phyloP scores from a whole-genome alignment of 2,329 filamentous ascomycete species.

The Scytalidium lignicola region DNA sequence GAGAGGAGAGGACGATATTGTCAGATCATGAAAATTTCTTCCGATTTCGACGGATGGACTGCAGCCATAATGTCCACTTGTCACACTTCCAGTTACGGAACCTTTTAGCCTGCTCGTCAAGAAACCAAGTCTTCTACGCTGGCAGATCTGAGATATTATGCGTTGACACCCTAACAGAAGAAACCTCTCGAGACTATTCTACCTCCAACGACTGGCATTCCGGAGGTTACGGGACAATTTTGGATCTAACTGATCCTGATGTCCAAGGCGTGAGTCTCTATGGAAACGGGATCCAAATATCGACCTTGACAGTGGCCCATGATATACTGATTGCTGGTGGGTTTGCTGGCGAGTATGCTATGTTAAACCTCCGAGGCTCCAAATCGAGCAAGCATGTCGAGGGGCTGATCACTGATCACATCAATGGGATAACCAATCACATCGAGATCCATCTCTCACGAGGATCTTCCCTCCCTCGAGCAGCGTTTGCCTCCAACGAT shows the following conservation, averaged over 20 bases:
- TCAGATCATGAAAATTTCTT: constrained; percentile 40
- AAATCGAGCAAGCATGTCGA: constrained; percentile 26
- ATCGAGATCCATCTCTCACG: constrained; percentile 52
- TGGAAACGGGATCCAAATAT: constrained; percentile 22
- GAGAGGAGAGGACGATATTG: constrained; percentile 12
- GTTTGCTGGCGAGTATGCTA: constrained; percentile 33
- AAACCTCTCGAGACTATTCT: not conserved
- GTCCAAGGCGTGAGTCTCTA: constrained; percentile 18
- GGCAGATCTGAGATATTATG: constrained; percentile 43
- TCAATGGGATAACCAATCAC: constrained; percentile 61
- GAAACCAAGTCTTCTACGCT: constrained; percentile 53
- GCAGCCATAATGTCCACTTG: constrained; percentile 47
- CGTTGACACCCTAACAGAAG: constrained; percentile 40
- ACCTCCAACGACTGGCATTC: not conserved
- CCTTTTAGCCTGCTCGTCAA: constrained; percentile 51
- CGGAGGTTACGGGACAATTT: constrained; percentile 6
- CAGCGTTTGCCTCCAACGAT: constrained; percentile 61
- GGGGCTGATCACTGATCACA: constrained; percentile 40
- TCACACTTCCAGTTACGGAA: constrained; percentile 65
- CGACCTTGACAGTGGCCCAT: constrained; percentile 27
- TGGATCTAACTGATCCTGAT: constrained; percentile 23
- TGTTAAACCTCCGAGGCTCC: constrained; percentile 27
- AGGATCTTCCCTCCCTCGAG: constrained; percentile 45
- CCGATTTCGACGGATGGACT: constrained; percentile 51
- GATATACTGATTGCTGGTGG: constrained; percentile 33